phyloP scores from a whole-genome alignment of 768 basidiomycete species.

The Ephemerocybe angulata region DNA sequence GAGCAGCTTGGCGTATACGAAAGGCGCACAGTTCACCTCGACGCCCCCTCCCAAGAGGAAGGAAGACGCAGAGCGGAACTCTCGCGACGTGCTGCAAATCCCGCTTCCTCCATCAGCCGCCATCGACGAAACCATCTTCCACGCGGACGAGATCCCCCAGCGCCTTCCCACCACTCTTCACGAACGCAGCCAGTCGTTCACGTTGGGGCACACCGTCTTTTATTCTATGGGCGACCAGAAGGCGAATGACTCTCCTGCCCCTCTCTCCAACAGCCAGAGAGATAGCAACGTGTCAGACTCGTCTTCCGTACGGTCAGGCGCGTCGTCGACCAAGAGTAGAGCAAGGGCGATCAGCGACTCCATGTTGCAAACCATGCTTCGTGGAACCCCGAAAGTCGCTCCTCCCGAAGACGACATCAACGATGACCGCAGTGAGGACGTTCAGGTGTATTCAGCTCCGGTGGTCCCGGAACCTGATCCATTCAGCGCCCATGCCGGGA shows the following conservation, averaged over 20 bases:
- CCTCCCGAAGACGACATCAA: conserved; percentile 62
- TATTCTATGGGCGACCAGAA: conserved; percentile 39
- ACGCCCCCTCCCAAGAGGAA: conserved; percentile 36
- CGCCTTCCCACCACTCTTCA: conserved; percentile 35
- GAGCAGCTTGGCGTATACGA: conserved; percentile 6
- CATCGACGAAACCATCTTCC: conserved; percentile 46
- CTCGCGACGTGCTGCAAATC: conserved; percentile 18
- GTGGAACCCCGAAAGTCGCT: conserved; percentile 30
- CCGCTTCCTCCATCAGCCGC: conserved; percentile 17
- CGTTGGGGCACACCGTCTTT: conserved; percentile 62
- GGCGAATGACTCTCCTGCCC: conserved; percentile 21
- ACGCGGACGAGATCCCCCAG: conserved; percentile 37
- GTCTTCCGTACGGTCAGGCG: conserved; percentile 14
- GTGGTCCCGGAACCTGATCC: conserved; percentile 57
- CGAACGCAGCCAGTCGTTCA: conserved; percentile 67
- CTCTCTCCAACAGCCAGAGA: conserved; percentile 32
- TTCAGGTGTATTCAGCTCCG: conserved; percentile 44
- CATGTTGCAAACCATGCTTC: conserved; percentile 56
- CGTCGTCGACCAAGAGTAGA: conserved; percentile 36
- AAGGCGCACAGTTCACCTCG: conserved; percentile 35
- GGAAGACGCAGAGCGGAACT: conserved; percentile 11
- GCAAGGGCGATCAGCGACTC: conserved; percentile 61
- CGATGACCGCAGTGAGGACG: conserved; percentile 47
- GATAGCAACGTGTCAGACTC: conserved; percentile 4
- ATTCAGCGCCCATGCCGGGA: conserved; percentile 67